Conservation (phyloP, 805 yeast species). For the Candida piceae region DNA sequence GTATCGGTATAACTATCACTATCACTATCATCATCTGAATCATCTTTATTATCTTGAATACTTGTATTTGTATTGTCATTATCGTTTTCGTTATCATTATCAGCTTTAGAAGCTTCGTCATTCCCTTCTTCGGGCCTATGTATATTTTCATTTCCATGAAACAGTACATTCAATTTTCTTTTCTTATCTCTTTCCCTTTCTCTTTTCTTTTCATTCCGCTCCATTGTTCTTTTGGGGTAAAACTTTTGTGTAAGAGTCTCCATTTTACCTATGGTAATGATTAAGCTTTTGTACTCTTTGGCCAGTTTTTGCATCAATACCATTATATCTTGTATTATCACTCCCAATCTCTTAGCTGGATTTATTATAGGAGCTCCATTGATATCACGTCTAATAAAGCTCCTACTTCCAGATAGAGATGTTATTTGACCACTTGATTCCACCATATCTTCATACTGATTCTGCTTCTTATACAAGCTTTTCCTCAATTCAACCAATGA, state of each 20-base stretch:
- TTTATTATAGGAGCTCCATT: constrained; percentile 16
- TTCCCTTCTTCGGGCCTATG: not conserved
- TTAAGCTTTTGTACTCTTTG: constrained; percentile 7
- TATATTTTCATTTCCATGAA: too few relatives aligned
- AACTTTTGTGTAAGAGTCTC: constrained; percentile 23
- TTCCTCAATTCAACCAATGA: constrained; percentile 8
- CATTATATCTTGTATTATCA: constrained; percentile 19
- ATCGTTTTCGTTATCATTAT: not conserved
- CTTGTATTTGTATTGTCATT: constrained; percentile 6
- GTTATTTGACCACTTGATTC: too few relatives aligned
- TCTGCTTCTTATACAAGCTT: not conserved
- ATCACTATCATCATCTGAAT: not conserved
- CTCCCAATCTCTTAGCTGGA: constrained; percentile 18
- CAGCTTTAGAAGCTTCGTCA: not conserved
- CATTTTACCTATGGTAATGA: constrained; percentile 28
- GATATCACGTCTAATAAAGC: constrained; percentile 17
- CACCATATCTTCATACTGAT: not conserved
- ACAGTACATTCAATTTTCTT: not conserved
- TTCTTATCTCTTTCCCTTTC: not conserved
- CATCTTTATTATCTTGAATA: constrained; percentile 1
- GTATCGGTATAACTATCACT: constrained; percentile 5
- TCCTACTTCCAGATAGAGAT: too few relatives aligned
- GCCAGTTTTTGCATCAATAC: constrained; percentile 12
- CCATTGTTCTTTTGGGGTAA: constrained; percentile 3
- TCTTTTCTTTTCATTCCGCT: not conserved